Percentiles rank a stretch among this genome's conserved stretches.
Evolutionary conservation across 2,329 filamentous ascomycete genomes (phyloP).

Genomic region (Sporothrix curviconia): DNA sequence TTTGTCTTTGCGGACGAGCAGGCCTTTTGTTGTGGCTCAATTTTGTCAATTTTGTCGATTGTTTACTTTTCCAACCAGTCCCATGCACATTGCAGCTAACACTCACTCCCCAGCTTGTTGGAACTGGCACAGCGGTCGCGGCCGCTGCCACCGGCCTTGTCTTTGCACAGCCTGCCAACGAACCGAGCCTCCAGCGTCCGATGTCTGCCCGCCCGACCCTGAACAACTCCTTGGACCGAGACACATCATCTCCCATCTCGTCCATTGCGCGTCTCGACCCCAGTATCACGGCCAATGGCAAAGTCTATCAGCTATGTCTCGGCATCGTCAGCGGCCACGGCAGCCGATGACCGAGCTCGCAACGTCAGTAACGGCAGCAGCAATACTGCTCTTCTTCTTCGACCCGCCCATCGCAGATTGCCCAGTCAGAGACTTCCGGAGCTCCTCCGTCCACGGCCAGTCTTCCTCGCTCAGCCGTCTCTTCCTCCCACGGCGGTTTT

Average conservation of each 20-base stretch:
- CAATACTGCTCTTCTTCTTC: slow-evolving; percentile 19
- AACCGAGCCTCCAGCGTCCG: slow-evolving; percentile 27
- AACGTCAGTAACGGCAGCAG: slow-evolving; percentile 27
- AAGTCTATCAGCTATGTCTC: slow-evolving; percentile 32
- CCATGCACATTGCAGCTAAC: too few species aligned
- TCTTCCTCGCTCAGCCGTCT: slow-evolving; percentile 27
- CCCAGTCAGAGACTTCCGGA: slow-evolving; percentile 19
- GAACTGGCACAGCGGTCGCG: slow-evolving; percentile 55
- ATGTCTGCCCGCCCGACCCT: slow-evolving; percentile 24
- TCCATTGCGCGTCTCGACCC: slow-evolving; percentile 3
- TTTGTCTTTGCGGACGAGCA: too few species aligned
- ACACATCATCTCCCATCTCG: slow-evolving; percentile 17
- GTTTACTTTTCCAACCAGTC: too few species aligned
- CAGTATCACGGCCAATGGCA: slow-evolving; percentile 38
- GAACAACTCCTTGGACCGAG: slow-evolving; percentile 19
- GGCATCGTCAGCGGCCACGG: slow-evolving; percentile 12
- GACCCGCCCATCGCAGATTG: slow-evolving; percentile 9
- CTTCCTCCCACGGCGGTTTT: slow-evolving; percentile 35
- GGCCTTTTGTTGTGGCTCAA: too few species aligned
- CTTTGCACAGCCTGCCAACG: slow-evolving; percentile 49
- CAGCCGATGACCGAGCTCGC: slow-evolving; percentile 12
- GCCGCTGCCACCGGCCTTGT: slow-evolving; percentile 53
- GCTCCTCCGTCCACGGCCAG: slow-evolving; percentile 25
- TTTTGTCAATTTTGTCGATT: too few species aligned
- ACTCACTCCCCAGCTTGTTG: slow-evolving; percentile 47